A percentile compares a stretch with the other conserved stretches of the same genome.
Conservation (phyloP, 805 yeast genomes). For the Wickerhamomyces strasburgensis region DNA sequence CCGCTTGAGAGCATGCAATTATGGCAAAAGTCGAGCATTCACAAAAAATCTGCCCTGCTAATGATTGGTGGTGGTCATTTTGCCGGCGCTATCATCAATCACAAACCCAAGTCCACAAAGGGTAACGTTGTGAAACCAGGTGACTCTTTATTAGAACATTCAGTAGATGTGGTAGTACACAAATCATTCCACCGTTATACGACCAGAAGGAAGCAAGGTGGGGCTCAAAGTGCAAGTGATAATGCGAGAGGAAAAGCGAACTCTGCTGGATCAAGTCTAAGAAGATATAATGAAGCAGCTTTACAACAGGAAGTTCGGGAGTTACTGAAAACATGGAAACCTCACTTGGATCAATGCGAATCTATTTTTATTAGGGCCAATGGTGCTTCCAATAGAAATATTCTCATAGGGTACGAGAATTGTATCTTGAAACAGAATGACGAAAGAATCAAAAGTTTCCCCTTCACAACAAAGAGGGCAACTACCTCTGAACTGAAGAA, state of each 20-base stretch:
- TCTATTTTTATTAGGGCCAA: slow-evolving; percentile 76
- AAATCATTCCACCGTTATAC: slow-evolving; percentile 94
- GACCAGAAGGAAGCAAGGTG: slow-evolving; percentile 96
- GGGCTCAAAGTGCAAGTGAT: slow-evolving; percentile 90
- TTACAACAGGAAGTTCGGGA: slow-evolving; percentile 73
- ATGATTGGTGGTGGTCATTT: slow-evolving; percentile 99
- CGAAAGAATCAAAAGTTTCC: slow-evolving; percentile 61
- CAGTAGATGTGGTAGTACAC: slow-evolving; percentile 62
- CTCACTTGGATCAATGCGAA: slow-evolving; percentile 53
- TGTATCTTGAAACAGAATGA: slow-evolving; percentile 51
- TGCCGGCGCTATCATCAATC: slow-evolving; percentile 90
- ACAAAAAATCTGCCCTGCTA: slow-evolving; percentile 63
- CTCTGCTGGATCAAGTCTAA: slow-evolving; percentile 87
- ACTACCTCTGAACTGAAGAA: slow-evolving; percentile 73
- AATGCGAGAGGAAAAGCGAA: slow-evolving; percentile 92
- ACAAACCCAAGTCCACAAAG: slow-evolving; percentile 48
- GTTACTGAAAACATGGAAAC: slow-evolving; percentile 61
- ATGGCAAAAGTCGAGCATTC: slow-evolving; percentile 27
- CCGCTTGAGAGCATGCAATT: slow-evolving; percentile 47
- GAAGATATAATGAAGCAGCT: slow-evolving; percentile 88
- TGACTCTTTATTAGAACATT: slow-evolving; percentile 51
- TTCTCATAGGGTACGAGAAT: slow-evolving; percentile 63
- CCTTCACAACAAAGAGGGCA: slow-evolving; percentile 88
- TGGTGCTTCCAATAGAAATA: slow-evolving; percentile 61
- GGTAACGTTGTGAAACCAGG: slow-evolving; percentile 49